Evolutionary conservation across 2,329 filamentous ascomycete genomes (phyloP), one percentile per base, ranked within the genome.

Genomic region (Sporothrix pseudoabietina): DNA sequence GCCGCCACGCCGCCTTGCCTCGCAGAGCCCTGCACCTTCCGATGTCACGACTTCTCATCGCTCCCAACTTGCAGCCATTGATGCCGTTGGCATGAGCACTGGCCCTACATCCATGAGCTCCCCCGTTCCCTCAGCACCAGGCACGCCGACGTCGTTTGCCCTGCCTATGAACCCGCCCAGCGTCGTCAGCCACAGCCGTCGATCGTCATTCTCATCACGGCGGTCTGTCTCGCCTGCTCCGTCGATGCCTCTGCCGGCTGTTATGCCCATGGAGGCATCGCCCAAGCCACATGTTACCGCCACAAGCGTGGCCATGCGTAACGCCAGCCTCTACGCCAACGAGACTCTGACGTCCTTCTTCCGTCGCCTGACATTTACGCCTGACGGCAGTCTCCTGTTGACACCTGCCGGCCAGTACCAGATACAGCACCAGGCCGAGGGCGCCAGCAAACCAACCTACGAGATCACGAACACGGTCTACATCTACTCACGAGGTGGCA

Each of bases 301-400:
- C 26, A 6, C 41, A 1, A 47, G 57, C 35, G 7, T 63, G n/a
- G 82, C 91, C 10, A 88, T 93, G 71, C 93, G 91, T 79, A 98
- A 97, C 78, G 90, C 94, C 57, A 94, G 90, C 77, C 90, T 99
- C 63, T 99, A 99, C 80, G 94, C 94, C 63, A 98, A 98, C 78
- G 96, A 99, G 82, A 98, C 95, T 0, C 88, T 98, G 74, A 98
- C 95, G 0, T 98, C 96, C 0, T 99, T 99, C 83, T 99, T 99
- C 84, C 88, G 96, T 71, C 90, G 96, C 65, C 85, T 99, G 69
- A 94, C 95, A 0, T 99, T 99, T 80, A 94, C 97, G 0, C 95
- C 96, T 0, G 97, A 99, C 79, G 96, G 96, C 35, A 97, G 94
- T 80, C 85, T 99, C 69, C 87, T 99, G 4, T 91, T 99, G 76